phyloP scores from a whole-genome alignment of 352 stramenopile genomes.

The Phytophthora capsici region DNA sequence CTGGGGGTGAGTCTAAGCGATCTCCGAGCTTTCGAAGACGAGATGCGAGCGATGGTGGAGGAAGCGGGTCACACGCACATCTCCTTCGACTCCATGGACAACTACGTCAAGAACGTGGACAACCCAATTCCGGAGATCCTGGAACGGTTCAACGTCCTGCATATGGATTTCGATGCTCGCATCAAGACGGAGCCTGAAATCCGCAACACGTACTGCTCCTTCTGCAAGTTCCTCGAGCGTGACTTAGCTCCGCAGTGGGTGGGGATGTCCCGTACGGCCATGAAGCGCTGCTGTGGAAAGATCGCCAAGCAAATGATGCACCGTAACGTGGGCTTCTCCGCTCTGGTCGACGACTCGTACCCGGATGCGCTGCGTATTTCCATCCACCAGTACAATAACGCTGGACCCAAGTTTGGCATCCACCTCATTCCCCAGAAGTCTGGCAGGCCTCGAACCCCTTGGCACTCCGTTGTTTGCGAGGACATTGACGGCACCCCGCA shows the following conservation, averaged over 20 bases:
- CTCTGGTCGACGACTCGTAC: constrained; percentile 16
- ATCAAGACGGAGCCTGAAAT: constrained; percentile 23
- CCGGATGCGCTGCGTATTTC: constrained; percentile 22
- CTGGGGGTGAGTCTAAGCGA: constrained; percentile 17
- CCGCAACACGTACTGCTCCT: constrained; percentile 26
- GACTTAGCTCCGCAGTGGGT: constrained; percentile 19
- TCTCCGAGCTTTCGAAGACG: constrained; percentile 15
- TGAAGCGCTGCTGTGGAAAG: constrained; percentile 22
- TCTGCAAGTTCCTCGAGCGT: constrained; percentile 29
- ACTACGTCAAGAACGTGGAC: constrained; percentile 27
- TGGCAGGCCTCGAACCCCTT: constrained; percentile 10
- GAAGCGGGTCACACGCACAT: constrained; percentile 24
- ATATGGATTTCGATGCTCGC: constrained; percentile 25
- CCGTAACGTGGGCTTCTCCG: constrained; percentile 27
- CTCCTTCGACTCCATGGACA: constrained; percentile 27
- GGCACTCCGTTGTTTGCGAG: constrained; percentile 14
- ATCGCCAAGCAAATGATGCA: constrained; percentile 33
- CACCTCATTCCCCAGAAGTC: constrained; percentile 14
- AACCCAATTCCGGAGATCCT: constrained; percentile 24
- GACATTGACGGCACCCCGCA: constrained; percentile 17
- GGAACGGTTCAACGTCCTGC: constrained; percentile 18
- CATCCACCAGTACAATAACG: constrained; percentile 29
- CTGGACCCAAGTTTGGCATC: constrained; percentile 27
- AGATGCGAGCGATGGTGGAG: constrained; percentile 21
- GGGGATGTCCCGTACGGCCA: constrained; percentile 12